Base-by-base conservation (phyloP, 2,329 filamentous ascomycete species). In the Neonectria ditissima region DNA sequence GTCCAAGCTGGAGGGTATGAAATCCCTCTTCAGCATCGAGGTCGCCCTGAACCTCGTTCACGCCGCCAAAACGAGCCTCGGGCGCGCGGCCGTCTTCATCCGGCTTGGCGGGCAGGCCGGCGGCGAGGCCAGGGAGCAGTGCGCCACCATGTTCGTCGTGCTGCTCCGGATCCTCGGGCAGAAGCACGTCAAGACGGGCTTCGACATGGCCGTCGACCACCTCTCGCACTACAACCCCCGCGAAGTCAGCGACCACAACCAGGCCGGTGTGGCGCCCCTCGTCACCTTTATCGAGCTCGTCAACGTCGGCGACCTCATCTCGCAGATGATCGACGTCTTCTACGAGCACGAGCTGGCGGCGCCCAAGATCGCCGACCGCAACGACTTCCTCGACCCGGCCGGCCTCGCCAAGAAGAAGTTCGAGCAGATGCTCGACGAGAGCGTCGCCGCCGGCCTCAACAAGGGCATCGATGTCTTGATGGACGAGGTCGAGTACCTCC, bases 271-370 rank as follows among this genome's bases (percentile, higher is more conserved):
- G 8, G 93, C 94, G 58, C 96, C 96, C 2, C 86, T 99, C 4
- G 94, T 97, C 48, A 97, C 93, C 0, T 99, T 99, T 74, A 89
- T 99, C 65, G 96, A 99, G 80, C 87, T 99, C 28, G 96, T 99
- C 77, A 99, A 99, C 75, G 95, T 99, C 1, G 96, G 96, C 62
- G 96, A 99, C 77, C 85, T 99, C 62, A 99, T 99, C 72, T 93
- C 97, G 63, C 96, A 99, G 78, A 99, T 99, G 96, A 89, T 99
- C 62, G 96, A 99, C 76, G 94, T 99, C 34, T 99, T 99, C 77
- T 99, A 97, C 80, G 92, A 97, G 76, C 96, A 98, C 80, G 96
- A 99, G 80, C 87, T 99, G 28, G 89, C 94, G 6, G 87, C 89
- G 1, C 88, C 92, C 14, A 92, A 92, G 73, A 89, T 99, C 56